Conservation (phyloP, 805 yeast species). For the Maudiozyma barnettii region DNA sequence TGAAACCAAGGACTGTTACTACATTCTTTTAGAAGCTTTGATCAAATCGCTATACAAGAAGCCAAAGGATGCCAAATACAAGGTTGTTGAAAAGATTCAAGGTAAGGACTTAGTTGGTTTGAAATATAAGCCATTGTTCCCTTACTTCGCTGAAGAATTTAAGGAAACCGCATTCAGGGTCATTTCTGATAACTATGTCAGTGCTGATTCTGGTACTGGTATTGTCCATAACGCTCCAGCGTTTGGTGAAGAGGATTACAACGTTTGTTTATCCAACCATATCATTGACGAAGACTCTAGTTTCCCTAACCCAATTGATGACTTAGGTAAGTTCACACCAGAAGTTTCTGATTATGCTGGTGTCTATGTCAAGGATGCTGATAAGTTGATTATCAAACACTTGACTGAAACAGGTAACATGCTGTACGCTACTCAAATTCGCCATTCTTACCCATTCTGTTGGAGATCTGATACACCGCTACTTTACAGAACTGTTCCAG, state of each 20-base stretch:
- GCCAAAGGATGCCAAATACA: slow-evolving; percentile 82
- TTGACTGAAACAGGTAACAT: slow-evolving; percentile 71
- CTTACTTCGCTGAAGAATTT: slow-evolving; percentile 68
- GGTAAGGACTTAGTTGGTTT: slow-evolving; percentile 76
- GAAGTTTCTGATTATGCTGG: slow-evolving; percentile 74
- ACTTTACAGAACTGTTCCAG: slow-evolving; percentile 91
- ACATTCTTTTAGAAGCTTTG: slow-evolving; percentile 75
- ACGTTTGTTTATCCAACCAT: slow-evolving; percentile 67
- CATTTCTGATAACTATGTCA: slow-evolving; percentile 72
- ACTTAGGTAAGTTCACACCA: slow-evolving; percentile 71
- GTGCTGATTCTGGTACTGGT: slow-evolving; percentile 97
- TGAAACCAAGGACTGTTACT: slow-evolving; percentile 73
- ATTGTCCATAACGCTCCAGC: slow-evolving; percentile 98
- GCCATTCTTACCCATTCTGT: slow-evolving; percentile 98
- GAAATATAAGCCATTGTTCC: slow-evolving; percentile 75
- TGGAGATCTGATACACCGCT: slow-evolving; percentile 99
- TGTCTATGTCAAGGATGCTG: slow-evolving; percentile 90
- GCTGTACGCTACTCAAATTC: slow-evolving; percentile 68
- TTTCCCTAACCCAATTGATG: slow-evolving; percentile 95
- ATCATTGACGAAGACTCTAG: slow-evolving; percentile 55
- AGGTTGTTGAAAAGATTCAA: slow-evolving; percentile 66
- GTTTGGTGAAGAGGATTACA: slow-evolving; percentile 97
- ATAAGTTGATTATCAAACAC: slow-evolving; percentile 76
- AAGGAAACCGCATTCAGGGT: slow-evolving; percentile 76
- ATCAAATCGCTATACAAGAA: slow-evolving; percentile 83